phyloP scores from a whole-genome alignment of 1,284 basidiomycete genomes.

The Singerocomus rubriflavus region DNA sequence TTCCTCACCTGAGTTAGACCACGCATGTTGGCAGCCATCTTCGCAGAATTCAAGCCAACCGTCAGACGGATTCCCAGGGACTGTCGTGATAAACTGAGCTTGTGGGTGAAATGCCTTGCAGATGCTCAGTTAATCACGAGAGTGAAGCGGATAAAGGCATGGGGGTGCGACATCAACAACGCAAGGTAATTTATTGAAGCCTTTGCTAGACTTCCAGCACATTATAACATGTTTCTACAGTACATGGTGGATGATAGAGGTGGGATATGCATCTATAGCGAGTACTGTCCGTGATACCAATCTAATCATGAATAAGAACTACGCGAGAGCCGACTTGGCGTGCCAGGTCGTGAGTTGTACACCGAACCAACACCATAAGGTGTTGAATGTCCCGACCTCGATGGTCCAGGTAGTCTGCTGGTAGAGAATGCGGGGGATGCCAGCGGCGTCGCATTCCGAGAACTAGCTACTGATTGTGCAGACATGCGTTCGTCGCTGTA shows the following conservation, averaged over 20 bases:
- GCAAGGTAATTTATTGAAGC: background rate
- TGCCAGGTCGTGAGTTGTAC: constrained; percentile 61
- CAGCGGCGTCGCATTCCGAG: constrained; percentile 63
- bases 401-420: constrained; percentile 35
- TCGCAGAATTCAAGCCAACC: constrained; percentile 5
- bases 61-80: background rate
- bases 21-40: constrained; percentile 87
- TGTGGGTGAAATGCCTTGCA: background rate
- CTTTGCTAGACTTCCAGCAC: constrained; percentile 9
- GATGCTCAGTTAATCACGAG: background rate
- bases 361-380: constrained; percentile 46
- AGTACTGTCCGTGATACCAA: constrained; percentile 5
- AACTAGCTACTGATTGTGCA: constrained; percentile 55
- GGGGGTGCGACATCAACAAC: background rate
- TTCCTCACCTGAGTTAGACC: constrained; percentile 79
- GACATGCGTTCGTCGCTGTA: constrained; percentile 60
- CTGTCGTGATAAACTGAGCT: background rate
- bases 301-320: constrained; percentile 24
- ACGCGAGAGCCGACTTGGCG: constrained; percentile 52
- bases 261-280: constrained; percentile 12
- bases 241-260: constrained; percentile 14
- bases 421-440: constrained; percentile 41
- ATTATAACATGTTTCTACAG: constrained; percentile 21
- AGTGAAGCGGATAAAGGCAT: too few relatives aligned
- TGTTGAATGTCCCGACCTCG: constrained; percentile 53